Base-by-base conservation (phyloP, 108 stramenopile genomes). In the Epipyxis sp. region DNA sequence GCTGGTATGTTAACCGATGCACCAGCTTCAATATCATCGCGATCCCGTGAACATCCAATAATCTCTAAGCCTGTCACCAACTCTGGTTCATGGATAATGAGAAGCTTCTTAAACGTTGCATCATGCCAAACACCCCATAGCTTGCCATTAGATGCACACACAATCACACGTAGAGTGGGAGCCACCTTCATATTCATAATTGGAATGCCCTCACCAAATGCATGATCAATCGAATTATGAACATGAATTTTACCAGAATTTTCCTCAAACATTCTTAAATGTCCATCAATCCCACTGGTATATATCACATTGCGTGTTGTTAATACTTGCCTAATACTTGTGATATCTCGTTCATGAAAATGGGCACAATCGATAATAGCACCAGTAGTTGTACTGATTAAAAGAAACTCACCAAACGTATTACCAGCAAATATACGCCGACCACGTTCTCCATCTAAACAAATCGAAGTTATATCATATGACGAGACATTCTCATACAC, bases 361-460 rank as follows among this genome's bases (percentile, higher is more conserved):
- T 54, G 44, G 6, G 43, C 10, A 29, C 41, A 39, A 74, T 74
- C 71, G 25, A 74, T 74, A 37, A 34, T 6, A 34, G 10, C 3
- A 3, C 71, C 71, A 27, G 13, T 74, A 32, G 34, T 42, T 10
- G 50, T 13, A 32, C 43, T 74, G 25, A 74, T 6, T 42, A 74
- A 25, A 3, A 74, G 6, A 32, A 74, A 3, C 27, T 74, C 50
- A 27, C 71, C 71, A 13, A 6, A 6, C 6, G 10, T 32, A 57
- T 27, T 54, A 6, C 71, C 71, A 37, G 43, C 13, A 32, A 54
- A 74, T 10, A 74, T 37, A 35, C 71, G 6, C 35, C 71, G 6
- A 6, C 71, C 71, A 35, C 50, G 50, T 25, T 74, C 71, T 54
- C 71, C 71, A 37, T 74, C 71, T 30, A 74, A 27, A 25, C 71